These are phyloP conservation scores for Clarkia xantiana DNA, from an alignment of 345 rosid genomes.

Conservation along the genomic window DNA sequence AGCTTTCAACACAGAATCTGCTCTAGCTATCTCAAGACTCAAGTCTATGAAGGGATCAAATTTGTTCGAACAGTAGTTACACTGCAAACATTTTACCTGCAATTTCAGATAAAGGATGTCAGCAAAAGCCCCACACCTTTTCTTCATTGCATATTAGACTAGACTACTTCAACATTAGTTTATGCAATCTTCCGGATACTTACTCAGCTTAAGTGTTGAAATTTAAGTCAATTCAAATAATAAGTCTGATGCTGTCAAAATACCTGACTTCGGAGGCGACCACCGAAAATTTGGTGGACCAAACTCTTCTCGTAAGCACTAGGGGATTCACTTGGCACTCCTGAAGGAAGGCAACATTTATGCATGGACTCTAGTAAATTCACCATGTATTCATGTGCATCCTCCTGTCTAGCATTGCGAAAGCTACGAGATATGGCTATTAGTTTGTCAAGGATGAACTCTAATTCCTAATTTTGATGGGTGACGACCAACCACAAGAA, in stretches of 20 bases:
- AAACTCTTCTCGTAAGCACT: constrained; percentile 83
- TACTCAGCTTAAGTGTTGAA: no score
- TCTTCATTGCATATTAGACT: not conserved
- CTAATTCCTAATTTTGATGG: not conserved
- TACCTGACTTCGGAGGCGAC: constrained; percentile 89
- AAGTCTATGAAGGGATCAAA: constrained; percentile 84
- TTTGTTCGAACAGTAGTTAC: constrained; percentile 63
- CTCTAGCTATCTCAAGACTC: constrained; percentile 76
- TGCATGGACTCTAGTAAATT: constrained; percentile 94
- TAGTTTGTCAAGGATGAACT: constrained; percentile 25
- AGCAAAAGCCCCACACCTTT: not conserved
- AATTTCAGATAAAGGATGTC: not conserved
- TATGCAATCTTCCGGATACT: no score
- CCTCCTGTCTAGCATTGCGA: constrained; percentile 73
- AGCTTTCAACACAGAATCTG: constrained; percentile 61
- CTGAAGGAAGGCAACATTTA: constrained; percentile 87
- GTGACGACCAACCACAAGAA: not conserved
- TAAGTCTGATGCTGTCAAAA: constrained; percentile 1
- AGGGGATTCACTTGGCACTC: constrained; percentile 79
- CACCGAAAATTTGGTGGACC: constrained; percentile 95
- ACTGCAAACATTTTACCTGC: constrained; percentile 54
- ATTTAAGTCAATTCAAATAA: not conserved
- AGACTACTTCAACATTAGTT: no score
- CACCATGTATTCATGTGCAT: constrained; percentile 97
- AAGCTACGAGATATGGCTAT: constrained; percentile 86